Evolutionary conservation across 306 rosid genomes (phyloP).

Genomic region (Vicia sativa): DNA sequence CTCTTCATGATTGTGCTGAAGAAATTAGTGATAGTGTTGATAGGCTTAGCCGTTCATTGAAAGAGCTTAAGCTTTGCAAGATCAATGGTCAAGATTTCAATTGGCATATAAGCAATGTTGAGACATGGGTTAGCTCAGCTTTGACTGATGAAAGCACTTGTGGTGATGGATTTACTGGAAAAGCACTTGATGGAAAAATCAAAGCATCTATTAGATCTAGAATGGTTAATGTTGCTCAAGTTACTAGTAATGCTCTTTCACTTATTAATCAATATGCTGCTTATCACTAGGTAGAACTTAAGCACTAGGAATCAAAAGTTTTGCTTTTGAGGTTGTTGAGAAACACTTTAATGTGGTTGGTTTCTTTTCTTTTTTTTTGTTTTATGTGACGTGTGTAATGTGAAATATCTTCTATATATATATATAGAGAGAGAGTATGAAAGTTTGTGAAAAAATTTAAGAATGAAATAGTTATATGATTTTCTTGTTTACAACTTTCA

Average conservation of each 20-base stretch:
- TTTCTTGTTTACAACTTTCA: background rate
- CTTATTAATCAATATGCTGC: slow-evolving; percentile 50
- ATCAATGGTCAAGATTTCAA: slow-evolving; percentile 37
- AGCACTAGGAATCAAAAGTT: background rate
- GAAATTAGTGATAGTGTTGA: slow-evolving; percentile 48
- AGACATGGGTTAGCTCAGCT: slow-evolving; percentile 53
- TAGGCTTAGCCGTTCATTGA: slow-evolving; percentile 36
- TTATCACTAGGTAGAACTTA: slow-evolving; percentile 1
- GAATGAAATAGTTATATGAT: background rate
- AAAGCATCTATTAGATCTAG: slow-evolving; percentile 36
- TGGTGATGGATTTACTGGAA: slow-evolving; percentile 50
- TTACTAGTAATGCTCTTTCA: slow-evolving; percentile 52
- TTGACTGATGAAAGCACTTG: slow-evolving; percentile 51
- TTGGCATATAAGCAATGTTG: slow-evolving; percentile 58
- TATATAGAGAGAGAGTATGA: background rate
- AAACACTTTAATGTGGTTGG: background rate
- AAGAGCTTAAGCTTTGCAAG: slow-evolving; percentile 47
- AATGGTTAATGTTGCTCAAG: slow-evolving; percentile 52
- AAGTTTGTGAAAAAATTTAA: slow-evolving; percentile 23
- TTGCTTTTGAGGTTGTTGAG: background rate
- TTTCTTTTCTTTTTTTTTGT: background rate
- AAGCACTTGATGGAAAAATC: slow-evolving; percentile 34
- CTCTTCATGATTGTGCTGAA: slow-evolving; percentile 43
- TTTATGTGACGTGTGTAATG: background rate
- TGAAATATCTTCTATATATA: background rate